Base-by-base conservation (phyloP, 441 rosid species). In the Erodium trifolium region DNA sequence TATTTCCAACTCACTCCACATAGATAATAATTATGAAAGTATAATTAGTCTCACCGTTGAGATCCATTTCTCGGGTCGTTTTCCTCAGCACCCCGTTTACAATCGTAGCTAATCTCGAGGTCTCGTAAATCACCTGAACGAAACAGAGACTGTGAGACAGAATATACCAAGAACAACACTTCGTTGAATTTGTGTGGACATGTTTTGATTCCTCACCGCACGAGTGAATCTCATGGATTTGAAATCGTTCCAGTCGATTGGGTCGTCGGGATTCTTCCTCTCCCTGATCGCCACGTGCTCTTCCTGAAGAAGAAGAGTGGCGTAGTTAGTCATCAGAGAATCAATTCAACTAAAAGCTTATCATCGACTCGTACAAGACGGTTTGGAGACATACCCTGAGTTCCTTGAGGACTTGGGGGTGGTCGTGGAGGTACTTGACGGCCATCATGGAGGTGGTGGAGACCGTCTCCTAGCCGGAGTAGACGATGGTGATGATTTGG, bases 401-500 rank as follows among this genome's bases (percentile, higher is more conserved):
- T 79, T 92, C 88, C 53, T 90, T 72, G 71, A 90, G 96, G 71
- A 82, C 88, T 65, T n/a, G 65, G 3, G 95, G 96, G 69, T 88
- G 91, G 84, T 92, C 96, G 75, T 88, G 93, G 16, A 90, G 85
- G 67, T 88, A 92, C 82, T 90, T 90, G 70, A 92, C 78, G 5
- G 92, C 92, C 96, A 92, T 92, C 95, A 88, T 92, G 0, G 96
- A 84, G 13, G 98, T 92, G 35, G 95, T 88, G 2, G 98, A 92
- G 62, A 92, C 93, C 27, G 96, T 92, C 72, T 92, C 96, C 29
- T 90, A 92, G 55, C 96, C 96, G 0, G 98, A 90, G 69, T 92
- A 90, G 75, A 90, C 72, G 43, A 92, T 80, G 3, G 98, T 92
- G 31, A 92, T 88, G 0, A 90, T 80, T 73, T 92, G 98, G 82